Evolutionary conservation across 2,329 filamentous ascomycete genomes (phyloP).

Genomic region (Penicillium paneum): DNA sequence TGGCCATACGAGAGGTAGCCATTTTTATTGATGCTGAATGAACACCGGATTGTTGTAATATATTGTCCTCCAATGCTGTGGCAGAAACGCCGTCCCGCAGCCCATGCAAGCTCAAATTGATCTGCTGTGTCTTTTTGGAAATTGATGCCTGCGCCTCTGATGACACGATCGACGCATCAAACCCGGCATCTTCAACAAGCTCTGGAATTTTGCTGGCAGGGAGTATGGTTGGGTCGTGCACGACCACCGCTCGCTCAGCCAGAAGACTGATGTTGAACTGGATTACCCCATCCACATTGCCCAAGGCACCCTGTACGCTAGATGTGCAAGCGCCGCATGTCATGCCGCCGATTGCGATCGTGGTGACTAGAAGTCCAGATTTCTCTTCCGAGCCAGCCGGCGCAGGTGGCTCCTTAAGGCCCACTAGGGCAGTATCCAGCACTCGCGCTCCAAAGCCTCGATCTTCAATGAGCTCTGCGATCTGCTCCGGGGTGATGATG

Average conservation of each 20-base stretch:
- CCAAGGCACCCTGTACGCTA: slow-evolving; percentile 80
- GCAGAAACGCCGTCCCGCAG: slow-evolving; percentile 69
- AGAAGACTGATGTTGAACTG: slow-evolving; percentile 94
- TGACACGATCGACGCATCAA: slow-evolving; percentile 79
- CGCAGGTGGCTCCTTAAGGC: slow-evolving; percentile 27
- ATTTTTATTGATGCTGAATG: slow-evolving; percentile 70
- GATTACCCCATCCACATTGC: slow-evolving; percentile 69
- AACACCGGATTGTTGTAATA: slow-evolving; percentile 67
- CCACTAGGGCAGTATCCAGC: slow-evolving; percentile 62
- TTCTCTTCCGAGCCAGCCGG: slow-evolving; percentile 36
- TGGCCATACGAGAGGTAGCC: slow-evolving; percentile 67
- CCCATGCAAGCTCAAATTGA: slow-evolving; percentile 83
- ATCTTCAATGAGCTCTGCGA: slow-evolving; percentile 60
- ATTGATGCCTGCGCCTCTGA: slow-evolving; percentile 62
- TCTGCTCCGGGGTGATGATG: slow-evolving; percentile 50
- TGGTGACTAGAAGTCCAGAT: slow-evolving; percentile 62
- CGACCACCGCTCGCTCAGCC: slow-evolving; percentile 84
- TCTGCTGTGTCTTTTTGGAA: slow-evolving; percentile 56
- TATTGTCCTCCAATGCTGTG: slow-evolving; percentile 64
- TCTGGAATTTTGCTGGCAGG: slow-evolving; percentile 71
- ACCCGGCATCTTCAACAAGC: slow-evolving; percentile 84
- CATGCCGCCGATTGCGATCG: slow-evolving; percentile 90
- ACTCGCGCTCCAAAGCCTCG: slow-evolving; percentile 79
- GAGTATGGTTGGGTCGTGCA: slow-evolving; percentile 73
- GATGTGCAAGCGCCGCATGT: slow-evolving; percentile 96